Conservation (phyloP, 441 rosid species). For the Manihot esculenta region DNA sequence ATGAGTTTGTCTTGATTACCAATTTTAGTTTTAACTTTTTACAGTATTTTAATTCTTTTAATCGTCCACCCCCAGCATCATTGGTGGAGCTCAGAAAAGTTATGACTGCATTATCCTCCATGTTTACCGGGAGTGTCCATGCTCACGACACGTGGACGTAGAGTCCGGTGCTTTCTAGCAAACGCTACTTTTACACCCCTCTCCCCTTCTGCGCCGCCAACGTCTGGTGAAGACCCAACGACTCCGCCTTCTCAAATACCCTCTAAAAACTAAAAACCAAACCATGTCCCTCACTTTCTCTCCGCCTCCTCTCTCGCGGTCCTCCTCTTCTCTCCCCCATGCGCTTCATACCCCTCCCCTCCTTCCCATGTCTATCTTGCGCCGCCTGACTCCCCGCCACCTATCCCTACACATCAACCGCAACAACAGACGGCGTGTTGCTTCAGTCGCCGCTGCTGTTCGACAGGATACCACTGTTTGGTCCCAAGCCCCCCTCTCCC, state of each 20-base stretch:
- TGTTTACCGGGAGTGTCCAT: too few species aligned
- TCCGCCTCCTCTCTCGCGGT: constrained; percentile 12
- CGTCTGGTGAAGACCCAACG: background rate
- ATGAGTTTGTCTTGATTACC: too few species aligned
- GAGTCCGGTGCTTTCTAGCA: constrained; percentile 12
- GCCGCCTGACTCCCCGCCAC: constrained; percentile 45
- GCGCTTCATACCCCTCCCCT: constrained; percentile 45
- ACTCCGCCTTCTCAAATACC: constrained; percentile 12
- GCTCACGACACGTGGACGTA: constrained; percentile 35
- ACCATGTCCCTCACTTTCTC: constrained; percentile 28
- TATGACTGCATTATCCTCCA: too few species aligned
- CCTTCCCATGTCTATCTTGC: constrained; percentile 72
- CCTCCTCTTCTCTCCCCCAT: constrained; percentile 44
- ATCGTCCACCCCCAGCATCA: too few species aligned
- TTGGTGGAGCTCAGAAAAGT: too few species aligned
- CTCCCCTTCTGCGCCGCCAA: constrained; percentile 31
- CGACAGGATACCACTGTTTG: constrained; percentile 78
- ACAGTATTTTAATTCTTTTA: too few species aligned
- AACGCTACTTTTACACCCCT: constrained; percentile 29
- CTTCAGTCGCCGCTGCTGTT: constrained; percentile 56
- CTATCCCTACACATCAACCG: constrained; percentile 28
- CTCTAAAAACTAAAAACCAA: constrained; percentile 3
- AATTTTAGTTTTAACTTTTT: too few species aligned
- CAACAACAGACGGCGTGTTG: constrained; percentile 38
- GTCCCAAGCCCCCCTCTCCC: constrained; percentile 69